Percentiles rank a stretch among this genome's conserved stretches.
Evolutionary conservation across 2,329 filamentous ascomycete species (phyloP).

Genomic region (Epichloe hybrida): DNA sequence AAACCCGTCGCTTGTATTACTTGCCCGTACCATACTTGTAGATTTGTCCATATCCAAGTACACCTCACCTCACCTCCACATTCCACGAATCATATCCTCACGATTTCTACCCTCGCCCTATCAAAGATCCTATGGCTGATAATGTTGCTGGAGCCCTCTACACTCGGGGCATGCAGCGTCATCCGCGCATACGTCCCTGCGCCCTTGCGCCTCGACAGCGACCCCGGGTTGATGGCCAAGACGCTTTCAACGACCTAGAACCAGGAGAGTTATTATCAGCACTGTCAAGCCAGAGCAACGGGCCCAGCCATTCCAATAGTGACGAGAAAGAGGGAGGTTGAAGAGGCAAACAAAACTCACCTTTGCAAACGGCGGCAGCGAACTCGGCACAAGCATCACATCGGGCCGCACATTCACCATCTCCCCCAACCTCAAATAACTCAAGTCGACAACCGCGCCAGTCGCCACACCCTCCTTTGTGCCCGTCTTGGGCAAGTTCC

Average conservation of each 20-base stretch:
- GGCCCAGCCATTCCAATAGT: background rate
- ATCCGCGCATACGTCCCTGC: slow-evolving; percentile 78
- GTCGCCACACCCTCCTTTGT: slow-evolving; percentile 46
- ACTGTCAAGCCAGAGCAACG: background rate
- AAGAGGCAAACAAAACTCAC: slow-evolving; percentile 31
- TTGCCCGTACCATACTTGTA: no score
- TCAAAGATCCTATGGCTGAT: slow-evolving; percentile 68
- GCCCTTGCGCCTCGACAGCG: slow-evolving; percentile 69
- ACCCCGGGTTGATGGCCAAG: slow-evolving; percentile 80
- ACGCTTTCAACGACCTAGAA: slow-evolving; percentile 77
- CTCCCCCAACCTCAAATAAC: slow-evolving; percentile 74
- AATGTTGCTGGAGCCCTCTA: slow-evolving; percentile 47
- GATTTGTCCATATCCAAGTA: background rate
- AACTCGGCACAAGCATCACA: slow-evolving; percentile 69
- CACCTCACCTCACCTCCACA: background rate
- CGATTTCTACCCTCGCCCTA: slow-evolving; percentile 74
- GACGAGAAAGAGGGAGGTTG: background rate
- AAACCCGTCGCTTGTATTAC: no score
- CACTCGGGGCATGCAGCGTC: slow-evolving; percentile 51
- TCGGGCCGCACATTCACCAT: slow-evolving; percentile 81
- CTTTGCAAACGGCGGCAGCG: slow-evolving; percentile 76
- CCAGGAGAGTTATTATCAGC: slow-evolving; percentile 7
- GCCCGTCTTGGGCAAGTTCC: slow-evolving; percentile 51
- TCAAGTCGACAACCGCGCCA: slow-evolving; percentile 68
- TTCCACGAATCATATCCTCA: slow-evolving; percentile 44